Evolutionary conservation across 169 alveolate species (phyloP).

Genomic region (Ichthyophthirius multifiliis): DNA sequence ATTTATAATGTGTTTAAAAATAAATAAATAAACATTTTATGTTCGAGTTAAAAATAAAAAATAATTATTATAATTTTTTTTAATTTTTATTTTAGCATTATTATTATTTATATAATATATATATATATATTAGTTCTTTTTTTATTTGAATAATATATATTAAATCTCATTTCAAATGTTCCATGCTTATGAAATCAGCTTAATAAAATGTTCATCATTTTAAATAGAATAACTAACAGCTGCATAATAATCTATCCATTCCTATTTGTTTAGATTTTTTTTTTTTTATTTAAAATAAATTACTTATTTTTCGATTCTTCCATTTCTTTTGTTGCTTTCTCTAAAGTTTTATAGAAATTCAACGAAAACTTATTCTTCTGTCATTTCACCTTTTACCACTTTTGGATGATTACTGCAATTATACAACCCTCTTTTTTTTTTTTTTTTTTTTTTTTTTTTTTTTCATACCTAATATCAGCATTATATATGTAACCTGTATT

Average conservation of each 20-base stretch:
- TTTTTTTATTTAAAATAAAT: neutral
- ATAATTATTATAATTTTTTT: no score
- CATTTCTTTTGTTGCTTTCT: slow-evolving; percentile 82
- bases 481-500: slow-evolving; percentile 72
- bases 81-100: no score
- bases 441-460: neutral
- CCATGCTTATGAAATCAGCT: slow-evolving; percentile 80
- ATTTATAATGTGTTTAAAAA: no score
- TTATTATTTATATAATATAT: no score
- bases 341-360: slow-evolving; percentile 80
- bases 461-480: slow-evolving; percentile 62
- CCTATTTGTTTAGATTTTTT: slow-evolving; percentile 42
- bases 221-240: slow-evolving; percentile 83
- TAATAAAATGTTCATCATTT: slow-evolving; percentile 84
- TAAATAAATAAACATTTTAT: no score
- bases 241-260: slow-evolving; percentile 85
- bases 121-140: no score
- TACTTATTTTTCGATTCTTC: slow-evolving; percentile 44
- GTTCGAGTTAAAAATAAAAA: no score
- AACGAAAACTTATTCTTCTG: slow-evolving; percentile 80
- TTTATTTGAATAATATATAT: no score
- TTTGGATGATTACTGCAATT: slow-evolving; percentile 67
- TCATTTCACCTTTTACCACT: slow-evolving; percentile 81
- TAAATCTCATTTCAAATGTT: no score
- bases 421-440: slow-evolving; percentile 62